A percentile compares a stretch with the other conserved stretches of the same genome.
Conservation (phyloP, 2,329 filamentous ascomycete species). For the Aaosphaeria pasadenensis region DNA sequence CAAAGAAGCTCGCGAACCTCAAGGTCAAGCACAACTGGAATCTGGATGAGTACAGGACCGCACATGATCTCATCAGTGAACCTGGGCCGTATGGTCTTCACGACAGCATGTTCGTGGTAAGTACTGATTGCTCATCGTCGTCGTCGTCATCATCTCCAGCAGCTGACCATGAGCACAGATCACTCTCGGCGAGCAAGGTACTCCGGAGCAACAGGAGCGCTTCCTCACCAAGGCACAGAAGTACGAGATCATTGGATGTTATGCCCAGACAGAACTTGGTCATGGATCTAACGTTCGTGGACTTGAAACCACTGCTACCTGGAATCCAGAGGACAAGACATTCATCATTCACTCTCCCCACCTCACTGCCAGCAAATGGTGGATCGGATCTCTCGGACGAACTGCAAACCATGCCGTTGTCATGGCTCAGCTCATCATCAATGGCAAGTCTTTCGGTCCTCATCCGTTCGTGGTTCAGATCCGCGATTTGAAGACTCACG, state of each 20-base stretch:
- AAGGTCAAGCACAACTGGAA: slow-evolving; percentile 66
- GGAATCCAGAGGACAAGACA: slow-evolving; percentile 70
- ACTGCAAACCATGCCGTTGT: slow-evolving; percentile 76
- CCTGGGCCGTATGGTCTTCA: slow-evolving; percentile 73
- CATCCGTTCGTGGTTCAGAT: slow-evolving; percentile 79
- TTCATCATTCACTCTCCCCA: slow-evolving; percentile 72
- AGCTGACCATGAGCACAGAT: slow-evolving; percentile 41
- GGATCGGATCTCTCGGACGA: slow-evolving; percentile 75
- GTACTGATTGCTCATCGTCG: slow-evolving; percentile 6
- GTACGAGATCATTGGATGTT: slow-evolving; percentile 74
- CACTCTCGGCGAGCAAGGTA: slow-evolving; percentile 69
- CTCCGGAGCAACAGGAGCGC: slow-evolving; percentile 68
- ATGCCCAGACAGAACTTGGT: slow-evolving; percentile 77
- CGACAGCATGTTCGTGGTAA: slow-evolving; percentile 65
- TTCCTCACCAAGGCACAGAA: slow-evolving; percentile 67
- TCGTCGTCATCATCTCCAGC: neutral
- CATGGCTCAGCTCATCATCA: slow-evolving; percentile 71
- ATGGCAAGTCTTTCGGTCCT: slow-evolving; percentile 67
- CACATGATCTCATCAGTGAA: slow-evolving; percentile 69
- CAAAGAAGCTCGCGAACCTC: slow-evolving; percentile 67
- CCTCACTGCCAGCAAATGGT: slow-evolving; percentile 78
- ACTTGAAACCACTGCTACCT: slow-evolving; percentile 69
- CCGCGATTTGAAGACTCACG: slow-evolving; percentile 50
- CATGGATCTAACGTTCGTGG: slow-evolving; percentile 67
- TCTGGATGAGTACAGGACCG: slow-evolving; percentile 60